Base-by-base conservation (phyloP, 2,329 filamentous ascomycete genomes). In the Torrubiella hemipterigena region DNA sequence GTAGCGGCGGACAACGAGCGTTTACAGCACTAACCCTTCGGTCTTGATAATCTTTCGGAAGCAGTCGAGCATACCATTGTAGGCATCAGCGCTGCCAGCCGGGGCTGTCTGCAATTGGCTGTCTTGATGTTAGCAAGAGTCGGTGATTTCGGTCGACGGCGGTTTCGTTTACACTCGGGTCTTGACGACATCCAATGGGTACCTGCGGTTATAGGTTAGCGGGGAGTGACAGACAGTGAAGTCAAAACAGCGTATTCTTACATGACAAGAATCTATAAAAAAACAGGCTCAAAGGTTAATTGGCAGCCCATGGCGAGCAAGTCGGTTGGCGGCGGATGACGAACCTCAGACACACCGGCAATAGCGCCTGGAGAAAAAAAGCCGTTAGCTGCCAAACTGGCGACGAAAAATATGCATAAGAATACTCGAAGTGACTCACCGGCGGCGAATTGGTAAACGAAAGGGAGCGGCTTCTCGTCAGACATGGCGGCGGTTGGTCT, bases 11-110 rank as follows among this genome's bases (percentile, higher is more conserved):
- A 24, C 29, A 24, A 36, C 24, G 35, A 31, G 41, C 22, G 29
- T 26, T 31, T 26, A 27, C 10, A 16, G 22, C 27, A 8, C 20
- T 24, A 73, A 93, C 85, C 91, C 91, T 67, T 98, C 91, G 56
- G 93, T 80, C 61, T 75, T 81, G 57, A 98, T 75, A 51, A 98
- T 98, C 74, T 98, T 98, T 52, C 75, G 71, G 69, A 98, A 93
- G 69, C 89, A 96, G 61, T 98, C 91, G 37, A 95, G 53, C 86
- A 96, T 98, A 69, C 91, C 85, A 65, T 75, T 94, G 72, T 98
- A 96, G 46, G 72, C 67, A 49, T 96, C 91, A 43, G 78, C 78
- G 37, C 85, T 84, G 15, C 67, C 63, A 26, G 67, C 73, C 49
- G 79, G 80, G n/a, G n/a, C n/a, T 32, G 81, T 81, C 64, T 95